These are phyloP conservation scores for Carex arenaria DNA, from an alignment of 202 grass and related monocot genomes.

Conservation along the genomic window DNA sequence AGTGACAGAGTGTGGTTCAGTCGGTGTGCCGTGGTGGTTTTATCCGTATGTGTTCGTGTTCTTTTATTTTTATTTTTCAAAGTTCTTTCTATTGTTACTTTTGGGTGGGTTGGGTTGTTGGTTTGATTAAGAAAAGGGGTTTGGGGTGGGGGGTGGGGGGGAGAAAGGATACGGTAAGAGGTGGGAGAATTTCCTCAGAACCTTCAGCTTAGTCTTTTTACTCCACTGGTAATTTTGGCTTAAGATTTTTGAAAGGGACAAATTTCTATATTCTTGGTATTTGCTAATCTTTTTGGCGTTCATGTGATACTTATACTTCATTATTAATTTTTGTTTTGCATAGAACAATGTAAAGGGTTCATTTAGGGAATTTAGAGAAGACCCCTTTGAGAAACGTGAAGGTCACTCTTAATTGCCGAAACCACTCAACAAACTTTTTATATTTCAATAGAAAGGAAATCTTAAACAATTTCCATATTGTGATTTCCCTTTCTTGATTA, in stretches of 20 bases:
- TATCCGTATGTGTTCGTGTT: background rate
- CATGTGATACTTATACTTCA: background rate
- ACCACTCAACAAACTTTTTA: background rate
- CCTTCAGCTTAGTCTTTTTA: background rate
- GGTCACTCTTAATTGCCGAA: background rate
- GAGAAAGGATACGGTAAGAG: background rate
- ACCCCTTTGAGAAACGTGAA: background rate
- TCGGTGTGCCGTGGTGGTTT: background rate
- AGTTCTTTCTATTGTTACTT: background rate
- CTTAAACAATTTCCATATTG: background rate
- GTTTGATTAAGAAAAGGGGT: background rate
- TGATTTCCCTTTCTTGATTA: background rate
- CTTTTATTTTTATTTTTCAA: background rate
- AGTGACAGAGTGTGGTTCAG: background rate
- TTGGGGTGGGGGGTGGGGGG: background rate
- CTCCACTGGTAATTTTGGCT: background rate
- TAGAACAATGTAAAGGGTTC: background rate
- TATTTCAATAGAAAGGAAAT: background rate
- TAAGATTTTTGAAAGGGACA: slow-evolving; percentile 6
- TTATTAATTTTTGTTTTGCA: background rate
- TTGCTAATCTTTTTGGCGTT: background rate
- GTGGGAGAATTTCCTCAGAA: background rate
- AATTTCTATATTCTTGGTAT: background rate
- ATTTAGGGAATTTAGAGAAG: background rate
- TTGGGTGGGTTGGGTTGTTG: background rate